Evolutionary conservation across 352 stramenopile genomes (phyloP), one percentile per base, ranked within the genome.

Genomic region (Pythium utonaiense): DNA sequence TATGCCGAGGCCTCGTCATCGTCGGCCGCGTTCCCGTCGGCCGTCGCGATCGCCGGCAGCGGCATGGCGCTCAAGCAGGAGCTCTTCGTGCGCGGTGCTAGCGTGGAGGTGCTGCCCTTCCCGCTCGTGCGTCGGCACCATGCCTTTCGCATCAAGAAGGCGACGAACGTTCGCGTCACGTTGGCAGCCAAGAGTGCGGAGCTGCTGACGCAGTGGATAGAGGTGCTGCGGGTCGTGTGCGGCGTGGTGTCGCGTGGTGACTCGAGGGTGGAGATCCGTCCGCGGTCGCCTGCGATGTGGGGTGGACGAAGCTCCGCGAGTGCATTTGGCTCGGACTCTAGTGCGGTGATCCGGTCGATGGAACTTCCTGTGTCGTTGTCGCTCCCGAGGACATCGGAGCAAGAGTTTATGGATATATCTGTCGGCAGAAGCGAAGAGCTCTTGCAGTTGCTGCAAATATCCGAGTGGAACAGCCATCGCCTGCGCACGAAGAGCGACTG

Each of bases 401-500:
- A 61, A 7, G 60, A 69, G 14, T 68, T 72, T 16, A 48, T 63
- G 16, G 60, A 72, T 12, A 40, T 65, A n/a, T 22, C 45, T 6
- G 51, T 67, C 3, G 17, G 49, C 2, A 57, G 25, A 16, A 12
- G 22, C 1, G 52, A 63, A 3, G 66, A 73, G 6, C 22, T 73
- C 9, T 17, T 31, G 22, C 53, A 51, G 34, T 54, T 78, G 12
- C 21, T 61, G 7, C 19, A 54, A 3, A 57, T 60, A 17, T 75
- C 81, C 27, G 71, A 88, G 41, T 91, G 81, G 81, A 60, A 84
- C 19, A 73, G 77, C 53, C 71, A 82, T 3, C 75, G 71, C 49
- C 68, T 88, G 42, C 81, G 84, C 25, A 85, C 73, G 8, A 53
- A 66, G 27, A 71, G 73, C 30, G 80, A 74, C 42, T 52, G 84